Evolutionary conservation across 371 early-diverging fungal genomes (phyloP).

Genomic region (Phascolomyces articulosus): DNA sequence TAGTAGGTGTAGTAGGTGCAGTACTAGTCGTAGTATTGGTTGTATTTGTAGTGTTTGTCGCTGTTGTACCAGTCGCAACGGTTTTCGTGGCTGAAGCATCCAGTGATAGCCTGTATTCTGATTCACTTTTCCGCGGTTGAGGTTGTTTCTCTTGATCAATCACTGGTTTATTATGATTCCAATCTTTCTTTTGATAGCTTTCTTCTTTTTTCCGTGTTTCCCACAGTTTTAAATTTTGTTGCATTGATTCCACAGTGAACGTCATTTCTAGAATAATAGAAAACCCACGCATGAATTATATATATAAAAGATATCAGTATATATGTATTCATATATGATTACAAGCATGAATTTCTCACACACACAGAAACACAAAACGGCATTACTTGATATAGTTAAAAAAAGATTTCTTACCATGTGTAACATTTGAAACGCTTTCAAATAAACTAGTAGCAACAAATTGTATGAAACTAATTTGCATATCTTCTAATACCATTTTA

Average conservation of each 20-base stretch:
- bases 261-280: constrained; percentile 22
- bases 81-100: constrained; percentile 7
- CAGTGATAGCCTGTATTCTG: constrained; percentile 15
- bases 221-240: constrained; percentile 42
- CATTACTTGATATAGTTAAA: neutral
- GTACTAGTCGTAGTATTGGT: neutral
- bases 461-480: constrained; percentile 70
- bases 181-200: constrained; percentile 2
- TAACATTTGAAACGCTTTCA: constrained; percentile 38
- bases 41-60: neutral
- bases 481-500: constrained; percentile 50
- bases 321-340: too few relatives aligned
- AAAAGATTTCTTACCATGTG: constrained; percentile 21
- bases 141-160: neutral
- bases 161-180: neutral
- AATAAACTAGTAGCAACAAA: constrained; percentile 70
- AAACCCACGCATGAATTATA: neutral
- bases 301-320: too few relatives aligned
- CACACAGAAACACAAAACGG: neutral
- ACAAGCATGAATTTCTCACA: constrained; percentile 1
- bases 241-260: constrained; percentile 46
- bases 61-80: neutral
- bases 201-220: constrained; percentile 21
- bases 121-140: constrained; percentile 2
- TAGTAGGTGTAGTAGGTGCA: neutral